Evolutionary conservation across 306 rosid genomes (phyloP), one percentile per base, ranked within the genome.

Genomic region (Prunus armeniaca): DNA sequence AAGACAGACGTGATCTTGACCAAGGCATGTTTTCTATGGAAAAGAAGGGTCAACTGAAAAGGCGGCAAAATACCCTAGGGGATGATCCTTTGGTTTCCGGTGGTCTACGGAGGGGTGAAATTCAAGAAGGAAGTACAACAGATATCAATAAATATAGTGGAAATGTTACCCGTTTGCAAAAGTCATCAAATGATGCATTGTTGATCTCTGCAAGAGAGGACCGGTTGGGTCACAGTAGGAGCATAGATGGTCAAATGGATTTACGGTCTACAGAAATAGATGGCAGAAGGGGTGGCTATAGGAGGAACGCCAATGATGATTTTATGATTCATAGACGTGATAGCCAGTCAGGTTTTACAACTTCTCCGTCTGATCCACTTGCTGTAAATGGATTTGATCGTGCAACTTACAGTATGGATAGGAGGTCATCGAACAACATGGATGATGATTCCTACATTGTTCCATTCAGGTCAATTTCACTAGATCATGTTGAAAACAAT

Each of bases 401-500:
- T 83, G 77, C 66, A 55, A 76, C 85, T 72, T 79, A 70, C 19
- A 83, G 72, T 70, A 65, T 68, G 76, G 90, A 91, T 74, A 82
- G 89, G 80, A 96, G 82, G 82, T 76, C 86, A 68, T 81, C 86
- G 30, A 86, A 78, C 54, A 84, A 87, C 77, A 74, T 87, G 84
- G 86, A 88, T 80, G 96, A 88, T 77, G 99, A 91, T 82, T 91
- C 98, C 76, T 92, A 96, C 85, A 83, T 96, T 74, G 85, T 91
- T 84, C 77, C 87, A 30, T 71, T 89, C 63, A 87, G 98, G 75
- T 85, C 96, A 24, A 73, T 63, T 32, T 85, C 81, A 78, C 80
- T 86, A 60, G 85, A 77, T 80, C 89, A 83, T 78, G 79, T 72
- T 57, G 90, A 89, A 80, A 88, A 77, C 76, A 79, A 67, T 67